Percentiles rank a stretch among this genome's conserved stretches.
phyloP scores from a whole-genome alignment of 331 rosid genomes.

The Pyrus hybrid region DNA sequence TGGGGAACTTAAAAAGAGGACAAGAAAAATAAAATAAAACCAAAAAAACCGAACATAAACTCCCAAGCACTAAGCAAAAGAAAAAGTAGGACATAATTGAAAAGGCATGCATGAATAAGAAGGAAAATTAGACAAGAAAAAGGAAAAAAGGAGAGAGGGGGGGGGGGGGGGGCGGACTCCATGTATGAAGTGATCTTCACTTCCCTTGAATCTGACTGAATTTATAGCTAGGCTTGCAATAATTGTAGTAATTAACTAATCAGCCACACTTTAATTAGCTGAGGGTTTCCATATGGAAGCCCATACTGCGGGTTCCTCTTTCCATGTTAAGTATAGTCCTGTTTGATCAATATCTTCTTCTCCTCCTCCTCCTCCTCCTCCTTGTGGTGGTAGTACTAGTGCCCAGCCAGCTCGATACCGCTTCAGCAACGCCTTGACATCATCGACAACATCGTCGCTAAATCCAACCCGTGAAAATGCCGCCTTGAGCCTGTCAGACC shows the following conservation, averaged over 20 bases:
- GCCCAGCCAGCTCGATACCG: slow-evolving; percentile 68
- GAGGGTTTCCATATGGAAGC: slow-evolving; percentile 86
- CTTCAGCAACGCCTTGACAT: slow-evolving; percentile 74
- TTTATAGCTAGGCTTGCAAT: not conserved
- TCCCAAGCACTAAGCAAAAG: slow-evolving; percentile 43
- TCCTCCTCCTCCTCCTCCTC: not conserved
- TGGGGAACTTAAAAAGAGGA: slow-evolving; percentile 21
- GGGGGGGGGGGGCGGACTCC: not conserved
- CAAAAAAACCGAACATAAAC: slow-evolving; percentile 39
- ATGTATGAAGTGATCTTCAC: not conserved
- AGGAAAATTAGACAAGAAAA: not conserved
- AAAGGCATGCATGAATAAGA: not conserved
- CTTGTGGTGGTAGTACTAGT: slow-evolving; percentile 26
- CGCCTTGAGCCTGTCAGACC: slow-evolving; percentile 53
- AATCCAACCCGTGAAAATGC: slow-evolving; percentile 29
- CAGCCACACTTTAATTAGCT: not conserved
- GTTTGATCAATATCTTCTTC: slow-evolving; percentile 2
- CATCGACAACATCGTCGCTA: slow-evolving; percentile 85
- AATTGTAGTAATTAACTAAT: not conserved
- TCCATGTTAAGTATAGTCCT: slow-evolving; percentile 84
- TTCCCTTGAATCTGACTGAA: not conserved
- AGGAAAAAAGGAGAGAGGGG: no score
- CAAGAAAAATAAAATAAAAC: slow-evolving; percentile 39
- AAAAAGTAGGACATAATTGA: slow-evolving; percentile 20
- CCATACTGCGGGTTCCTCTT: slow-evolving; percentile 72